These are phyloP conservation scores for Acacia crassicarpa DNA, from an alignment of 306 rosid species.

Conservation along the genomic window DNA sequence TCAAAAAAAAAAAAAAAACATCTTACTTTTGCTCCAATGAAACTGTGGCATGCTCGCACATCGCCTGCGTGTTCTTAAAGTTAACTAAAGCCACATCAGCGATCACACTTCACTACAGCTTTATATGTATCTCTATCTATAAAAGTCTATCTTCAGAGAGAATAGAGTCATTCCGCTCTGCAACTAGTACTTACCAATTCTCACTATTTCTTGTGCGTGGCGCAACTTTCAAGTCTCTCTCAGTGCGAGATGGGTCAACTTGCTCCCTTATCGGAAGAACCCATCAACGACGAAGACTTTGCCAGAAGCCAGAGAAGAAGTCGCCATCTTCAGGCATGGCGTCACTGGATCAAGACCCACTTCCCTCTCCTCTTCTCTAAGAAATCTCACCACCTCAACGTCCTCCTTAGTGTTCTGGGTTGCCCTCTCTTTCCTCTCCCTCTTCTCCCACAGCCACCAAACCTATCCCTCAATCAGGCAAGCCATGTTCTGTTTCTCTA, in stretches of 20 bases:
- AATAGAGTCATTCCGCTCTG: background rate
- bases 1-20: too few relatives aligned
- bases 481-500: background rate
- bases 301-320: slow-evolving; percentile 28
- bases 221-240: background rate
- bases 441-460: slow-evolving; percentile 29
- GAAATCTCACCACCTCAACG: slow-evolving; percentile 59
- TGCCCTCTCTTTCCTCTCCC: slow-evolving; percentile 83
- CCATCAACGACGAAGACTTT: slow-evolving; percentile 51
- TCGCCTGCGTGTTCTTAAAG: slow-evolving; percentile 12
- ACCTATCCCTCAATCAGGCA: slow-evolving; percentile 46
- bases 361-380: slow-evolving; percentile 54
- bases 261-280: slow-evolving; percentile 75
- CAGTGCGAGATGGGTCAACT: slow-evolving; percentile 53
- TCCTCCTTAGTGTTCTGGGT: slow-evolving; percentile 80
- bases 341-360: slow-evolving; percentile 75
- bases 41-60: slow-evolving; percentile 13
- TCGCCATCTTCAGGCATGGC: slow-evolving; percentile 54
- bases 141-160: background rate
- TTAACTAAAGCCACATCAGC: background rate
- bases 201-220: background rate
- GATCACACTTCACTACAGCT: background rate
- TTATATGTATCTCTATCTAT: background rate
- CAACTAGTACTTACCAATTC: background rate
- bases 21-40: background rate